A percentile compares a stretch with the other conserved stretches of the same genome.
Evolutionary conservation across 2,329 filamentous ascomycete genomes (phyloP).

Genomic region (Dactylella cylindrospora): DNA sequence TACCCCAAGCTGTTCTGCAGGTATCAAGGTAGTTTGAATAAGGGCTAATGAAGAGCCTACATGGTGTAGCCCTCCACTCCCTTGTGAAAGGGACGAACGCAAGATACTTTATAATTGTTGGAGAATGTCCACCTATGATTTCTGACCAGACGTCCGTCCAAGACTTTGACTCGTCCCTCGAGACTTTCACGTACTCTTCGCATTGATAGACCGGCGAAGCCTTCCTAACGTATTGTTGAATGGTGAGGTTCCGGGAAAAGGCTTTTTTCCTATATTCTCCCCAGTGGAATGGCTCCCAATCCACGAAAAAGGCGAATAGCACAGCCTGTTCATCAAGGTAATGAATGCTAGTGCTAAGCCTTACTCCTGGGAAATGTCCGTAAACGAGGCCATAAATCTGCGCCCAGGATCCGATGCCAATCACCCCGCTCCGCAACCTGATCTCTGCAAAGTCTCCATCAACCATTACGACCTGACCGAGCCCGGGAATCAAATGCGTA

Average conservation of each 20-base stretch:
- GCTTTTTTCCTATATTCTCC: no score
- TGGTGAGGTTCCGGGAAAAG: no score
- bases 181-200: background rate
- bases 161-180: background rate
- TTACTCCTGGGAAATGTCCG: background rate
- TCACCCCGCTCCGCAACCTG: background rate
- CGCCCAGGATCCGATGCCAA: no score
- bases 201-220: background rate
- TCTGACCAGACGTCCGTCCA: conserved; percentile 8
- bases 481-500: conserved; percentile 14
- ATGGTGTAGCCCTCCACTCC: conserved; percentile 1
- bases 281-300: conserved; percentile 1
- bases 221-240: background rate
- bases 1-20: no score
- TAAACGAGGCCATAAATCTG: background rate
- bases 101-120: conserved; percentile 19
- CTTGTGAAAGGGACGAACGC: conserved; percentile 11
- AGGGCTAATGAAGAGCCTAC: conserved; percentile 1
- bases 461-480: conserved; percentile 12
- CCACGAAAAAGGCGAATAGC: background rate
- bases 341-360: background rate
- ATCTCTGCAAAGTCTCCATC: conserved; percentile 20
- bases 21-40: background rate
- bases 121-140: background rate
- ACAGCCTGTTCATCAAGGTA: conserved; percentile 4